A percentile compares a stretch with the other conserved stretches of the same genome.
Conservation (phyloP, 352 stramenopile species). For the Pythium vanterpoolii region DNA sequence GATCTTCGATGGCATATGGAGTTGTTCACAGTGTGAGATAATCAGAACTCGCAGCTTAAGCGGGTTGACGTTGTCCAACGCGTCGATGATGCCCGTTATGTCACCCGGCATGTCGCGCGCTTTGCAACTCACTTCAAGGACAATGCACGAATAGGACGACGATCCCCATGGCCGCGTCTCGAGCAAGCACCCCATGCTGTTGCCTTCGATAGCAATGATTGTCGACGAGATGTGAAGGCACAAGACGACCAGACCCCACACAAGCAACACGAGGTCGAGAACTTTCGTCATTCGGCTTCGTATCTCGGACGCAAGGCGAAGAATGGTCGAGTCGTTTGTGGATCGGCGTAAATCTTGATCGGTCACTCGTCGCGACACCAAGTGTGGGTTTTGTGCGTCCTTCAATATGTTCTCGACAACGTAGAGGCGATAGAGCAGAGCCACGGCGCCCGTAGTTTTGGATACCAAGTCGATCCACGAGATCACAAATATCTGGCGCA, state of each 20-base stretch:
- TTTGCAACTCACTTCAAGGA: conserved; percentile 3
- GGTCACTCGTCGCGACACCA: neutral
- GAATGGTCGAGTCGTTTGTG: too few relatives aligned
- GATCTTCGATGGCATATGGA: conserved; percentile 15
- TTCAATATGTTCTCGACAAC: neutral
- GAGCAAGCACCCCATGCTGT: neutral
- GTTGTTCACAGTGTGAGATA: conserved; percentile 13
- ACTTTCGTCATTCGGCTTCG: neutral
- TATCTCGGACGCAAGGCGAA: too few relatives aligned
- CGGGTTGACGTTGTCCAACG: neutral
- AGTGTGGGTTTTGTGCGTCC: neutral
- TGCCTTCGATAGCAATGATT: neutral
- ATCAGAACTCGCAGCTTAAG: conserved; percentile 4
- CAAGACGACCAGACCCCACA: conserved; percentile 1
- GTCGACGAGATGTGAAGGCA: conserved; percentile 7
- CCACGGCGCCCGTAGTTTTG: neutral
- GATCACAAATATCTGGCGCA: conserved; percentile 13
- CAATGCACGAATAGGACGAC: conserved; percentile 1
- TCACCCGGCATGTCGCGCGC: neutral
- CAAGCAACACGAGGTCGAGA: conserved; percentile 1
- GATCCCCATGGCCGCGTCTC: conserved; percentile 12
- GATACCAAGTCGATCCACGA: conserved; percentile 16
- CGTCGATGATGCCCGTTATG: neutral
- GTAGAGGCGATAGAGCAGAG: conserved; percentile 7
- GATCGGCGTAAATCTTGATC: neutral